Percentiles rank a stretch among this genome's conserved stretches.
These are phyloP conservation scores for Annulohypoxylon nitens DNA, from an alignment of 495 filamentous ascomycete genomes.

Conservation along the genomic window DNA sequence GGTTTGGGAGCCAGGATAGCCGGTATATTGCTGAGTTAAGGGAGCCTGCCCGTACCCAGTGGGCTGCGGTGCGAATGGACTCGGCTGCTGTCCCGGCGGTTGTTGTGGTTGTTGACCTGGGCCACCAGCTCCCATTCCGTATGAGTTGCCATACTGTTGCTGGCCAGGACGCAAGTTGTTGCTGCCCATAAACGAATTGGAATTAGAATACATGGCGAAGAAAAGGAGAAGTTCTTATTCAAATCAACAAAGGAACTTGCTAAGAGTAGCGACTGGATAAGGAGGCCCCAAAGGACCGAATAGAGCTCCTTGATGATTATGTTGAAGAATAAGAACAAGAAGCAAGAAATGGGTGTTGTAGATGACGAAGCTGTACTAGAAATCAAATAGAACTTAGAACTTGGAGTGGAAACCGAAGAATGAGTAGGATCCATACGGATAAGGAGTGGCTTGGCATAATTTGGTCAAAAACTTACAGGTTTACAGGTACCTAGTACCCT, in stretches of 20 bases:
- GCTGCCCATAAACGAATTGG: constrained; percentile 84
- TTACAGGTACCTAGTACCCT: background rate
- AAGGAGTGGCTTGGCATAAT: constrained; percentile 48
- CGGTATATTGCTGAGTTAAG: constrained; percentile 73
- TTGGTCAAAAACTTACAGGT: constrained; percentile 7
- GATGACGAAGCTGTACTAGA: constrained; percentile 50
- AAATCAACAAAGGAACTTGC: constrained; percentile 26
- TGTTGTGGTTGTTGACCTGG: constrained; percentile 68
- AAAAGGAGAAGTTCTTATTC: constrained; percentile 5
- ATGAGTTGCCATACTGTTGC: constrained; percentile 69
- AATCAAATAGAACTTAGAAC: constrained; percentile 30
- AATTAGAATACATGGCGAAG: constrained; percentile 84
- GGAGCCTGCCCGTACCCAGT: constrained; percentile 70
- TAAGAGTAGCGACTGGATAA: constrained; percentile 23
- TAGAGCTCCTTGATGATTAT: constrained; percentile 32
- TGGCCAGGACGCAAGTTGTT: constrained; percentile 80
- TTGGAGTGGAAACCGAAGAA: constrained; percentile 27
- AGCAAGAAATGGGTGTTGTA: constrained; percentile 18
- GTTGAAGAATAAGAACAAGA: constrained; percentile 24
- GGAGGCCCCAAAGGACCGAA: constrained; percentile 39
- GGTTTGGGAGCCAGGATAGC: constrained; percentile 64
- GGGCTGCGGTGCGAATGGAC: constrained; percentile 70
- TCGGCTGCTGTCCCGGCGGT: constrained; percentile 69
- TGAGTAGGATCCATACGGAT: constrained; percentile 8
- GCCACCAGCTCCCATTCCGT: constrained; percentile 63